Conservation (phyloP, 257 asterid species). For the Scutellaria minor region DNA sequence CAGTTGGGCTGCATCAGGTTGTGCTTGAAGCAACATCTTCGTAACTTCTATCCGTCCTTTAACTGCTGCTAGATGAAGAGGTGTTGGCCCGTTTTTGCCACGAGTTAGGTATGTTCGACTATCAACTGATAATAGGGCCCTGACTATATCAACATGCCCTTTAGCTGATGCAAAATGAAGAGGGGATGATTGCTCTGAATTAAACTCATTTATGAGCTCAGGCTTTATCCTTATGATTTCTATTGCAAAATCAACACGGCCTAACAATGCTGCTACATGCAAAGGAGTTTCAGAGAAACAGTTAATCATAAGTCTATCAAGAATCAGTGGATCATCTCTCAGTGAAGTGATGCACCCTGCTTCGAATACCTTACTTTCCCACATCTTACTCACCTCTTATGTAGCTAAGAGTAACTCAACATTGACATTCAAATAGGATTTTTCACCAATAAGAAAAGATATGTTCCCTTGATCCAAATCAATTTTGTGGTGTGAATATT, state of each 20-base stretch:
- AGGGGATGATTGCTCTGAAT: slow-evolving; percentile 35
- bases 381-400: slow-evolving; percentile 17
- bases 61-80: slow-evolving; percentile 50
- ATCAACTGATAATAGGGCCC: slow-evolving; percentile 26
- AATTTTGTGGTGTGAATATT: too few relatives aligned
- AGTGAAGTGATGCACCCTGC: slow-evolving; percentile 33
- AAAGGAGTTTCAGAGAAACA: slow-evolving; percentile 39
- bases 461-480: too few relatives aligned
- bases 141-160: slow-evolving; percentile 37
- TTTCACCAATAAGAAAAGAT: too few relatives aligned
- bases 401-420: too few relatives aligned
- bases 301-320: slow-evolving; percentile 35
- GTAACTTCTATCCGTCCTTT: slow-evolving; percentile 42
- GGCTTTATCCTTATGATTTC: slow-evolving; percentile 29
- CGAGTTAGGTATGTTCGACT: slow-evolving; percentile 34
- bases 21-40: slow-evolving; percentile 20
- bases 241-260: slow-evolving; percentile 35
- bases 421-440: too few relatives aligned
- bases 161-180: slow-evolving; percentile 48
- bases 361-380: slow-evolving; percentile 32
- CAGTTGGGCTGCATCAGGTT: slow-evolving; percentile 35
- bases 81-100: slow-evolving; percentile 42
- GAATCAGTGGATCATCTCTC: slow-evolving; percentile 36
- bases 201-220: slow-evolving; percentile 36
- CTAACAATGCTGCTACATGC: slow-evolving; percentile 43